Base-by-base conservation (phyloP, 352 stramenopile genomes). In the Poterioochromonas sp. region DNA sequence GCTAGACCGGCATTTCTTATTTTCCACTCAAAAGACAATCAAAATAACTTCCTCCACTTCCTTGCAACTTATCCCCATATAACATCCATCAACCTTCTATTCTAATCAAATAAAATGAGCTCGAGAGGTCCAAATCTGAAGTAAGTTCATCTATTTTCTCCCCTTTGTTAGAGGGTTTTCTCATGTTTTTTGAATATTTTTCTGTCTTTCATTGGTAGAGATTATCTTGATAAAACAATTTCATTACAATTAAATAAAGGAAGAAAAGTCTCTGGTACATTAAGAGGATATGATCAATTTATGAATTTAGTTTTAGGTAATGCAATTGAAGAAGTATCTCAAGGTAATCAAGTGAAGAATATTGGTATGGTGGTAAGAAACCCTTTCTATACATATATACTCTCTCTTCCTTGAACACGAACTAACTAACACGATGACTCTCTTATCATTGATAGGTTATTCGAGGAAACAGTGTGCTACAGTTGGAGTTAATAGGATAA, bases 301-400 rank as follows among this genome's bases (percentile, higher is more conserved):
- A 94, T 94, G 90, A 94, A 94, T 85, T 83, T 94, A 47, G 92
- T 90, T 79, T 82, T 94, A 71, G 89, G 93, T 70, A 87, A 93
- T 79, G 88, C 88, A 12, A 84, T 93, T 49, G 89, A 94, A 79
- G 88, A 93, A 82, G 88, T 92, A 39, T 92, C 87, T 54, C 80
- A 86, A 78, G 91, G 86, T 8, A 88, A 92, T 78, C 86, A 84
- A 77, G 91, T 90, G 82, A 85, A 85, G 43, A 91, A 92, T 62
- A 88, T 88, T 82, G 93, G 92, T 86, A 88, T 93, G 86, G 89
- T 92, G 39, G 53, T 80, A 35, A 60, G 65, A 53, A 11, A 79
- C 32, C 3, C 29, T 29, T 12, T 60, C 0, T 40, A 3, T 63
- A 0, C 40, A 34, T 43, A 51, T 43, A 32, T 68, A 20, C 8